Base-by-base conservation (phyloP, 2,329 filamentous ascomycete species). In the Aspergillus puulaauensis region DNA sequence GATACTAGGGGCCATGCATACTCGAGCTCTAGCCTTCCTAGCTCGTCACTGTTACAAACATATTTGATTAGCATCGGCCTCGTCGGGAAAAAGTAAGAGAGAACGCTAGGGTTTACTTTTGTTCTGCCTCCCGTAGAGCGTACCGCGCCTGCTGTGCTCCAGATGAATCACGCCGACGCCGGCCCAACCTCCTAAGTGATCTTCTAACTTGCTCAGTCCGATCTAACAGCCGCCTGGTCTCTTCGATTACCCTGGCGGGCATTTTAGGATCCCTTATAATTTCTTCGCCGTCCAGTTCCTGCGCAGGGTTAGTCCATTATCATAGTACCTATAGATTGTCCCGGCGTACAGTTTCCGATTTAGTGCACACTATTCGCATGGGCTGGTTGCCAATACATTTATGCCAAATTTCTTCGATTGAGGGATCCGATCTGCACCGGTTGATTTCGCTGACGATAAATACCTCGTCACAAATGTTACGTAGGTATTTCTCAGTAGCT, bases 401-500 rank as follows among this genome's bases (percentile, higher is more conserved):
- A 5, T 35, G 17, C 8, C 50, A 56, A 12, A 63, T 64, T 6
- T 65, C 62, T 4, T 43, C 11, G 4, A 68, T 61, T 2, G 64
- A 63, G 19, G 51, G 24, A 43, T 68, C 65, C 3, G 65, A 51
- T 5, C 39, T 53, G 23, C 61, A 65, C 9, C 66, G 62, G 7
- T 41, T n/a, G 4, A 68, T 68, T 9, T 24, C 56, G 3, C 52
- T 57, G 11, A 67, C 65, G 8, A 66, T 47, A 15, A 65, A 64
- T 14, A 67, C 63, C n/a, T 65, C 65, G 27, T 67, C 50, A 24
- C 66, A 68, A n/a, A 47, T 49, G 19, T 59, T 48, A 5, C 50
- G 54, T 5, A 68, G 61, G 41, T 68, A 68, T n/a, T 40, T 58
- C 27, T 66, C 61, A 4, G 64, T 66, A 2, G 63, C 64, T 19